A percentile compares a stretch with the other conserved stretches of the same genome.
Conservation (phyloP, 225 moss, liverwort and hornwort species). For the Anthoceros angustus region DNA sequence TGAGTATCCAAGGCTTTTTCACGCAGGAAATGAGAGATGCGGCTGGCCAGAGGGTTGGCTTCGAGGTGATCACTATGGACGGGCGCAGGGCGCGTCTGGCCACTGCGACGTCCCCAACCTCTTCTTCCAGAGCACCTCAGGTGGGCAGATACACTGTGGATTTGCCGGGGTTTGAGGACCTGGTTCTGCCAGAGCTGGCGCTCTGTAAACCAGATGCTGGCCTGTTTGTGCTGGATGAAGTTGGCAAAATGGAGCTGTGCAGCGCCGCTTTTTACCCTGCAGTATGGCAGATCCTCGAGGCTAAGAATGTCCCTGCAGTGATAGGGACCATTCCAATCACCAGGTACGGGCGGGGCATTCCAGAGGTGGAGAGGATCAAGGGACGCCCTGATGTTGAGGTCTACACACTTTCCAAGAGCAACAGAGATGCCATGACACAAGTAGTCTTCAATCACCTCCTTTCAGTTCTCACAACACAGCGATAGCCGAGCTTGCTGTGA, state of each 20-base stretch:
- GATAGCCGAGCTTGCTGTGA: neutral
- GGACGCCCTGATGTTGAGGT: conserved; percentile 15
- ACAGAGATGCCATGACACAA: conserved; percentile 15
- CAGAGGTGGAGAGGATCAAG: conserved; percentile 16
- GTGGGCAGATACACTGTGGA: conserved; percentile 23
- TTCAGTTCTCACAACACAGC: conserved; percentile 8
- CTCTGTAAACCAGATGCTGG: neutral
- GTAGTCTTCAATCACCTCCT: conserved; percentile 10
- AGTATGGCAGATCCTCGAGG: conserved; percentile 15
- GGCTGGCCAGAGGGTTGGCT: conserved; percentile 12
- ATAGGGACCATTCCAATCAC: conserved; percentile 14
- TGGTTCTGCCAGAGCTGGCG: conserved; percentile 17
- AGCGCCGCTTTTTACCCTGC: conserved; percentile 20
- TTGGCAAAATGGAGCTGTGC: conserved; percentile 24
- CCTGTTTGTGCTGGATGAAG: conserved; percentile 23
- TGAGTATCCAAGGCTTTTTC: conserved; percentile 12
- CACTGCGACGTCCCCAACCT: neutral
- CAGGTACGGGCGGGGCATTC: conserved; percentile 10
- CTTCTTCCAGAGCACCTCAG: conserved; percentile 8
- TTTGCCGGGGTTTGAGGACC: conserved; percentile 12
- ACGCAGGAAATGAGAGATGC: conserved; percentile 15
- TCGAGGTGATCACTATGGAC: conserved; percentile 14
- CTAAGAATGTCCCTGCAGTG: conserved; percentile 5
- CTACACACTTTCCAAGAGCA: conserved; percentile 12
- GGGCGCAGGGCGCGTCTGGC: conserved; percentile 15